Conservation (phyloP, 1,284 basidiomycete species). For the Porodaedalea pini region DNA sequence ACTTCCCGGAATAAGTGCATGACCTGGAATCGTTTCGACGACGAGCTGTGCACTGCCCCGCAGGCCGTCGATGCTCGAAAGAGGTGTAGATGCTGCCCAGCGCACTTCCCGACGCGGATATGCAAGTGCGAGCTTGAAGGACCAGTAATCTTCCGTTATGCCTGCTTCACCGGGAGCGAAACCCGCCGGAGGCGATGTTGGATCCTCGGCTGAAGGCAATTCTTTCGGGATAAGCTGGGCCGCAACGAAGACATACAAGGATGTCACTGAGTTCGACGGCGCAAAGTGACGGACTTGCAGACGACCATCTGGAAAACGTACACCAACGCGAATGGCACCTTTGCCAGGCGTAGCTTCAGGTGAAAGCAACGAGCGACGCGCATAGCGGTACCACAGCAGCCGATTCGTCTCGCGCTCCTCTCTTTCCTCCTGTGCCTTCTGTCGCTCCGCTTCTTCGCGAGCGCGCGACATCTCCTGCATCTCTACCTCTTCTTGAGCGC, state of each 20-base stretch:
- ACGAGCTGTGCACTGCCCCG: conserved; percentile 67
- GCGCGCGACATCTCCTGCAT: conserved; percentile 31
- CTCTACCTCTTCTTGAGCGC: conserved; percentile 27
- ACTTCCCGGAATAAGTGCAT: conserved; percentile 24
- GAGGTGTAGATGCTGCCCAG: conserved; percentile 41
- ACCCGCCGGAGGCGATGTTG: conserved; percentile 35
- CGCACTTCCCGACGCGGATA: conserved; percentile 68
- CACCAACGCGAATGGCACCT: conserved; percentile 52
- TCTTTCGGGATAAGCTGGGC: conserved; percentile 42
- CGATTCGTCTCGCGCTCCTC: conserved; percentile 33
- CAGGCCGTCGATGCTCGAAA: conserved; percentile 53
- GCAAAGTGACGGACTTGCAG: conserved; percentile 59
- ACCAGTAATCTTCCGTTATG: conserved; percentile 59
- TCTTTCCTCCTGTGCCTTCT: conserved; percentile 28
- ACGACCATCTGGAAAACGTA: conserved; percentile 64
- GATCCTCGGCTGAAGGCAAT: conserved; percentile 40
- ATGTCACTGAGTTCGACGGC: conserved; percentile 48
- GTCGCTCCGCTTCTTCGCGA: conserved; percentile 31
- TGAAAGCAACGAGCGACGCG: conserved; percentile 18
- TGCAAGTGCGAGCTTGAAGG: conserved; percentile 63
- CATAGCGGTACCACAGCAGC: conserved; percentile 46
- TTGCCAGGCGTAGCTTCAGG: conserved; percentile 25
- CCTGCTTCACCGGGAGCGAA: conserved; percentile 33
- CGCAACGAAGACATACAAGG: conserved; percentile 71
- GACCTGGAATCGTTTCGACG: conserved; percentile 49